Conservation (phyloP, 495 filamentous ascomycete genomes). For the Darksidea phi region DNA sequence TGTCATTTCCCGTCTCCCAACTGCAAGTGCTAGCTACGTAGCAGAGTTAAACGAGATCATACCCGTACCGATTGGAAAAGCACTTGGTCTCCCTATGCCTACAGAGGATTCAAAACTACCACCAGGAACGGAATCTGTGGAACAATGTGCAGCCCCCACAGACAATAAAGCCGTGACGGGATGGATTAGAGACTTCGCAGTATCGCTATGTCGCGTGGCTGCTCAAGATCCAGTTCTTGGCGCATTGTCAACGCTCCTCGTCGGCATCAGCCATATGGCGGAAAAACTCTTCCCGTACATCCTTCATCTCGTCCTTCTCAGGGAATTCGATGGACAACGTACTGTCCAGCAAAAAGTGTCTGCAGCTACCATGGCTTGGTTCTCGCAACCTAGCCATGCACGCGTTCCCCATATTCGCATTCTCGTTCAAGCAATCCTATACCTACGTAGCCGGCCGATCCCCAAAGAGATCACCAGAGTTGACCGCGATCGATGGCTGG, state of each 20-base stretch:
- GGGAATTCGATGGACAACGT: constrained; percentile 54
- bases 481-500: constrained; percentile 80
- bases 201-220: constrained; percentile 60
- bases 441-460: constrained; percentile 77
- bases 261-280: constrained; percentile 32
- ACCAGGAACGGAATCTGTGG: not conserved
- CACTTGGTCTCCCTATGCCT: constrained; percentile 20
- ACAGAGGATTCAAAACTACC: not conserved
- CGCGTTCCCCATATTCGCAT: constrained; percentile 54
- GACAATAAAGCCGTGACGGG: constrained; percentile 23
- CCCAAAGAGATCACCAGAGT: constrained; percentile 71
- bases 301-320: constrained; percentile 70
- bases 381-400: constrained; percentile 44
- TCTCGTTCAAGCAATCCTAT: constrained; percentile 79
- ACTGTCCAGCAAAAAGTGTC: constrained; percentile 52
- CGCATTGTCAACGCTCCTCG: constrained; percentile 27
- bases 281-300: constrained; percentile 39
- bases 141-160: constrained; percentile 10
- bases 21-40: constrained; percentile 12
- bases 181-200: constrained; percentile 66
- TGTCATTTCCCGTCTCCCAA: constrained; percentile 59
- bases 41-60: constrained; percentile 30
- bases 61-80: constrained; percentile 19
- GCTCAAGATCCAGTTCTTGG: constrained; percentile 59
- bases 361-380: constrained; percentile 51